Percentiles rank a stretch among this genome's conserved stretches.
These are phyloP conservation scores for Fremontodendron californicum DNA, from an alignment of 345 rosid species.

Conservation along the genomic window DNA sequence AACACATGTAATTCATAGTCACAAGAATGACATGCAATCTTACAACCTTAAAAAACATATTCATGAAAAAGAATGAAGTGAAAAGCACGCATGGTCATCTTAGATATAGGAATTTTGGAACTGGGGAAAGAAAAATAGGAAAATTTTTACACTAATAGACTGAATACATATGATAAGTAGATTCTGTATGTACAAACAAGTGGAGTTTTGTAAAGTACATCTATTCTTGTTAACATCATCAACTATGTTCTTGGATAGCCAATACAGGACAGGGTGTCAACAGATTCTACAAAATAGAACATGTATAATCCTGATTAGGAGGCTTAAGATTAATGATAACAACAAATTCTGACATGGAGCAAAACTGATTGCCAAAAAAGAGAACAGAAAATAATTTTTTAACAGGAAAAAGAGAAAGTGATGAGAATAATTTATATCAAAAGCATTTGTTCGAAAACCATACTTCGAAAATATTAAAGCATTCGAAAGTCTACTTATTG, in stretches of 20 bases:
- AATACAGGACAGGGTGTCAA: background rate
- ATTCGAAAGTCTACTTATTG: background rate
- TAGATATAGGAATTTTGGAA: background rate
- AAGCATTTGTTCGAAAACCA: background rate
- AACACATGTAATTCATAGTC: background rate
- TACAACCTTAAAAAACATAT: background rate
- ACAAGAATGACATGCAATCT: background rate
- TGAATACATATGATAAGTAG: background rate
- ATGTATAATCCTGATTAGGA: background rate
- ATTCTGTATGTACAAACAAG: background rate
- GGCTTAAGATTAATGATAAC: background rate
- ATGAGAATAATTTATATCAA: background rate
- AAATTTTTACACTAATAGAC: background rate
- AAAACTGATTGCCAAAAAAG: background rate
- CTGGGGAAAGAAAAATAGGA: background rate
- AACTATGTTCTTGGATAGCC: background rate
- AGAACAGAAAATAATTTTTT: background rate
- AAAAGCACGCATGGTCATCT: background rate
- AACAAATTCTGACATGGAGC: background rate
- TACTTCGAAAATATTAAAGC: background rate
- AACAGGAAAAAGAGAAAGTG: background rate
- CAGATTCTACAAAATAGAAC: background rate
- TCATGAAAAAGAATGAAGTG: background rate
- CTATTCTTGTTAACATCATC: background rate
- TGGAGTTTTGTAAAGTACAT: background rate